These are phyloP conservation scores for Termitomyces sp. DNA, from an alignment of 768 basidiomycete genomes.

Conservation along the genomic window DNA sequence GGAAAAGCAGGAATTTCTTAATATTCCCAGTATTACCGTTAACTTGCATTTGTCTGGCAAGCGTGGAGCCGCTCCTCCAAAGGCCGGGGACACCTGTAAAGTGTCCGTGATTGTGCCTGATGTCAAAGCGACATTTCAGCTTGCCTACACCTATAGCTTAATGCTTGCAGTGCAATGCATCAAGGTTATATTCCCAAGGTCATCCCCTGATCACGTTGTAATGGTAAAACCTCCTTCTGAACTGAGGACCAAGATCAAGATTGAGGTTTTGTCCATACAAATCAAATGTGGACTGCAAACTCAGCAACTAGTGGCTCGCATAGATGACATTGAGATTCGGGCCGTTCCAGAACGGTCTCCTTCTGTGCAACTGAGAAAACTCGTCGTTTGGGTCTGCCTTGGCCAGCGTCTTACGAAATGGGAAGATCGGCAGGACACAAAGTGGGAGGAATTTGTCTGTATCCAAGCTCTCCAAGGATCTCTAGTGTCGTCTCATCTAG, in stretches of 20 bases:
- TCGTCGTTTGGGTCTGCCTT: constrained; percentile 56
- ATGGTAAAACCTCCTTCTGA: constrained; percentile 1
- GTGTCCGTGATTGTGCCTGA: constrained; percentile 47
- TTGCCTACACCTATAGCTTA: constrained; percentile 65
- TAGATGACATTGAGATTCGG: constrained; percentile 32
- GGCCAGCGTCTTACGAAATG: constrained; percentile 29
- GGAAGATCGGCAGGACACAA: constrained; percentile 28
- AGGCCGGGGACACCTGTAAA: constrained; percentile 35
- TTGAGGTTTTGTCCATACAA: constrained; percentile 40
- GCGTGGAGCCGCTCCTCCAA: constrained; percentile 13
- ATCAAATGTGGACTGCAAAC: constrained; percentile 42
- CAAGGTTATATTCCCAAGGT: constrained; percentile 26
- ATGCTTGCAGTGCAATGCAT: constrained; percentile 58
- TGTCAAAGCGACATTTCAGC: constrained; percentile 46
- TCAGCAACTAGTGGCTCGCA: constrained; percentile 38
- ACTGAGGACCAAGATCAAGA: constrained; percentile 23
- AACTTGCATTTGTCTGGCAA: constrained; percentile 24
- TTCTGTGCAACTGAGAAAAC: constrained; percentile 33
- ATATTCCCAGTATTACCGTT: constrained; percentile 25
- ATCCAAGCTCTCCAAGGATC: constrained; percentile 48
- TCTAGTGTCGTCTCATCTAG: constrained; percentile 25
- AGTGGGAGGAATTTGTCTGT: constrained; percentile 74
- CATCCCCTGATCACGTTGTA: constrained; percentile 12
- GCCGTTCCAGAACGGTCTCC: constrained; percentile 20
- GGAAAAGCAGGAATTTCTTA: constrained; percentile 39